Evolutionary conservation across 495 filamentous ascomycete genomes (phyloP).

Genomic region (Xylona heveae): DNA sequence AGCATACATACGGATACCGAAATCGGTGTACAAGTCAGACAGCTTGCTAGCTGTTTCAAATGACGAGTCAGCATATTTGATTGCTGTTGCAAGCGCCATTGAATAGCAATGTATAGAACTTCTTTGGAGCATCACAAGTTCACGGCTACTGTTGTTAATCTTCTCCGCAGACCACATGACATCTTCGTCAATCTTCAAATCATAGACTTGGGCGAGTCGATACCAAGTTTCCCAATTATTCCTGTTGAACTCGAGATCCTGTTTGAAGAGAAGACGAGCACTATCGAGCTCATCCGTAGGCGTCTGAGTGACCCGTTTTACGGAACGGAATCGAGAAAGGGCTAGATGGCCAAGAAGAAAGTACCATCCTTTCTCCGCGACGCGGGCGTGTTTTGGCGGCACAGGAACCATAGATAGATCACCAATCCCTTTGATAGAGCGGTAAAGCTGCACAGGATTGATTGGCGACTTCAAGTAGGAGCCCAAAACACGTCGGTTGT

Average conservation of each 20-base stretch:
- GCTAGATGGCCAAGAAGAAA: slow-evolving; percentile 77
- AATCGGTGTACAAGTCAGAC: slow-evolving; percentile 72
- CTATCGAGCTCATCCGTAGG: slow-evolving; percentile 75
- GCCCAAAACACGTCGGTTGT: slow-evolving; percentile 55
- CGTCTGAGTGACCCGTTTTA: slow-evolving; percentile 54
- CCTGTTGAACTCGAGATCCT: slow-evolving; percentile 67
- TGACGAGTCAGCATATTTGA: slow-evolving; percentile 35
- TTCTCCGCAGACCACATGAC: slow-evolving; percentile 93
- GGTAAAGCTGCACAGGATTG: slow-evolving; percentile 60
- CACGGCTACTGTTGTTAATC: slow-evolving; percentile 63
- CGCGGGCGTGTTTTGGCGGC: slow-evolving; percentile 25
- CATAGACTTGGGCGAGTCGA: slow-evolving; percentile 76
- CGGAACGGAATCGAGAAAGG: slow-evolving; percentile 68
- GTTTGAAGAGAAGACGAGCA: slow-evolving; percentile 57
- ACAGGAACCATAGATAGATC: slow-evolving; percentile 32
- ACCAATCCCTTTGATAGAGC: slow-evolving; percentile 54
- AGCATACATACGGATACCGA: slow-evolving; percentile 73
- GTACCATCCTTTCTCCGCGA: slow-evolving; percentile 78
- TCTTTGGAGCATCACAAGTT: slow-evolving; percentile 57
- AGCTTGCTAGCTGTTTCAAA: slow-evolving; percentile 43
- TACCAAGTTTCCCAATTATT: slow-evolving; percentile 96
- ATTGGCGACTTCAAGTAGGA: slow-evolving; percentile 61
- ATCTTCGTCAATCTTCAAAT: slow-evolving; percentile 75
- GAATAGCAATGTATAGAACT: slow-evolving; percentile 82
- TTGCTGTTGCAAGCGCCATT: slow-evolving; percentile 62